Evolutionary conservation across 2,329 filamentous ascomycete species (phyloP), one percentile per base, ranked within the genome.

Genomic region (Aspergillus sp.): DNA sequence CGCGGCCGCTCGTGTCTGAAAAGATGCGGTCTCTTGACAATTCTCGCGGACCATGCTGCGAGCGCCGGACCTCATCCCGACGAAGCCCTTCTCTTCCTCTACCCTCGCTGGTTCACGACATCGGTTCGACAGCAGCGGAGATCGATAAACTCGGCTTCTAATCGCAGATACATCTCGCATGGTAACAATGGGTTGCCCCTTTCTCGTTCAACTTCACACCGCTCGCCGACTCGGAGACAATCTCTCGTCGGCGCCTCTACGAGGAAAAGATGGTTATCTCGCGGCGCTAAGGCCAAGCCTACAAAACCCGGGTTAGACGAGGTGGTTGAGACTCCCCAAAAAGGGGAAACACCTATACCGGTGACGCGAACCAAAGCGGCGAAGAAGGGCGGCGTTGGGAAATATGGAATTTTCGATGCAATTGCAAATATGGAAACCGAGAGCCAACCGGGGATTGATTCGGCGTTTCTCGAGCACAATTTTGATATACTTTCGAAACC

Each of bases 1-100:
- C 74, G 73, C 69, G 73, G 74, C 67, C 70, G 69, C 59, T 69
- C 73, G 57, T 73, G 70, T 70, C 71, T 75, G 61, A 70, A 73
- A 70, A 73, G 73, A 68, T 74, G 70, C 66, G 70, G 67, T 63
- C 57, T 75, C 57, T 68, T 67, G 58, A 65, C 69, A 60, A 62
- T 73, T 62, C 64, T 73, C 59, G 44, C 35, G 21, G 72, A 77
- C 65, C 72, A 66, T 59, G 64, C 70, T 63, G 66, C 69, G n/a
- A 12, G 48, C 44, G 17, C 68, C 25, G 31, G 21, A 14, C 11
- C 54, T 64, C 66, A 70, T 65, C 62, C 74, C 60, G 72, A 76
- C 64, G 76, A 79, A 64, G 76, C 76, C 59, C 66, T 80, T 46
- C 69, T 76, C 15, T 80, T 80, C 58, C 75, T 79, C 37, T 80